Conservation (phyloP, 2,329 filamentous ascomycete genomes). For the Lecanicillium sp. region DNA sequence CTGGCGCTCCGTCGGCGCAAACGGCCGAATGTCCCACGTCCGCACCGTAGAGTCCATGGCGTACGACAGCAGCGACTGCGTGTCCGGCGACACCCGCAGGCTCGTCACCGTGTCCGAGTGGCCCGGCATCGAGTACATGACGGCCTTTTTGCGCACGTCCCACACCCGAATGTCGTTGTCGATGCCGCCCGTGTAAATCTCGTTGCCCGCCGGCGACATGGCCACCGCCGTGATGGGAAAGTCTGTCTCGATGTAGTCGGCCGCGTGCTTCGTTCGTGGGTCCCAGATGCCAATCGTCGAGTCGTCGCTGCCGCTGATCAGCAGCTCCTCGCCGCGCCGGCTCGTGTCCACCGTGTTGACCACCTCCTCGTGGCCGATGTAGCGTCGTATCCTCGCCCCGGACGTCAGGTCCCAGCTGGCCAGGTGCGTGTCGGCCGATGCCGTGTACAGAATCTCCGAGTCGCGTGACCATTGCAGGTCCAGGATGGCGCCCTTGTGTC, state of each 20-base stretch:
- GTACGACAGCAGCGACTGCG: constrained; percentile 82
- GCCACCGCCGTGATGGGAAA: constrained; percentile 89
- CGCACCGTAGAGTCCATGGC: constrained; percentile 89
- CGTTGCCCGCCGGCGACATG: constrained; percentile 88
- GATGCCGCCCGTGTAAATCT: constrained; percentile 89
- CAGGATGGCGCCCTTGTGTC: constrained; percentile 84
- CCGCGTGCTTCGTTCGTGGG: constrained; percentile 78
- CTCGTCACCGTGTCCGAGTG: constrained; percentile 92
- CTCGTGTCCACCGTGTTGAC: constrained; percentile 88
- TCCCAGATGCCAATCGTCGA: constrained; percentile 95
- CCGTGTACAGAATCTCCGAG: constrained; percentile 82
- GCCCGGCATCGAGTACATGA: constrained; percentile 80
- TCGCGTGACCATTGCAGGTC: constrained; percentile 97
- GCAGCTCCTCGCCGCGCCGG: constrained; percentile 79
- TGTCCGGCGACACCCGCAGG: constrained; percentile 84
- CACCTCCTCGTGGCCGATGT: constrained; percentile 91
- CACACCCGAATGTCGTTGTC: constrained; percentile 97
- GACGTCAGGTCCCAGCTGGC: constrained; percentile 94
- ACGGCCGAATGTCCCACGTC: constrained; percentile 94
- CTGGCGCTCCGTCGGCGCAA: constrained; percentile 79
- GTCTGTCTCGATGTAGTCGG: constrained; percentile 82
- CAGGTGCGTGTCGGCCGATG: constrained; percentile 86
- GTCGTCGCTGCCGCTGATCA: constrained; percentile 90
- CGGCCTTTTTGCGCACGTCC: constrained; percentile 87
- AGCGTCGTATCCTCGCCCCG: constrained; percentile 83